phyloP scores from a whole-genome alignment of 1,139 yeast species.

The Wickerhamomyces sp. region DNA sequence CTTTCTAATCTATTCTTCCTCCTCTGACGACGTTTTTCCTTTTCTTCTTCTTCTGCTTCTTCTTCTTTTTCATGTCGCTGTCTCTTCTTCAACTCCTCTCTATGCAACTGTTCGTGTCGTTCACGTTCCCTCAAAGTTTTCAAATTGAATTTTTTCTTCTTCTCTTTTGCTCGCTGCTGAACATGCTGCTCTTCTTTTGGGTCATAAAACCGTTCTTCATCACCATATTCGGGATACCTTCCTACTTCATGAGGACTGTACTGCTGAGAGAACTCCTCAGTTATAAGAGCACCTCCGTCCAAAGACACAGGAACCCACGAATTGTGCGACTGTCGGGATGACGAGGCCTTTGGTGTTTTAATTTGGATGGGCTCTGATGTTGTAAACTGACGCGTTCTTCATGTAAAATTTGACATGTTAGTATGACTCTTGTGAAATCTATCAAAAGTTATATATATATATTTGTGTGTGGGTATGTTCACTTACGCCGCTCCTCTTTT shows the following conservation, averaged over 20 bases:
- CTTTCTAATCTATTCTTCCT: neutral
- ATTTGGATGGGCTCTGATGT: slow-evolving; percentile 17
- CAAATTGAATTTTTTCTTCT: too few relatives aligned
- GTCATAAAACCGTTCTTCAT: neutral
- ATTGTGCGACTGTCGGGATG: too few relatives aligned
- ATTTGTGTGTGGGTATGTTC: too few relatives aligned
- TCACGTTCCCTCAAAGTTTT: neutral
- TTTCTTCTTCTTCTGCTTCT: neutral
- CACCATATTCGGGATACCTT: neutral
- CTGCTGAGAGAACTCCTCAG: slow-evolving; percentile 12
- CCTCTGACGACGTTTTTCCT: neutral
- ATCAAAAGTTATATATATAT: too few relatives aligned
- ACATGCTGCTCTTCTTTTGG: neutral
- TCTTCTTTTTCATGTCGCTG: neutral
- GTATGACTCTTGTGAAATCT: too few relatives aligned
- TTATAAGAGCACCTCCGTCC: slow-evolving; percentile 17
- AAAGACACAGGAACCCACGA: slow-evolving; percentile 15
- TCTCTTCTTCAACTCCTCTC: neutral
- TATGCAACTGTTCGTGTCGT: neutral
- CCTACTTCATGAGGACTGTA: slow-evolving; percentile 3
- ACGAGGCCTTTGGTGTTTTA: slow-evolving; percentile 18
- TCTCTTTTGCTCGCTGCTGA: neutral
- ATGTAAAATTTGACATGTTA: too few relatives aligned
- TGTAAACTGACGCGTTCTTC: slow-evolving; percentile 10
- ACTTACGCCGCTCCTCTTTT: slow-evolving; percentile 21